A percentile compares a stretch with the other conserved stretches of the same genome.
phyloP scores from a whole-genome alignment of 345 rosid species.

The Microthlaspi erraticum region DNA sequence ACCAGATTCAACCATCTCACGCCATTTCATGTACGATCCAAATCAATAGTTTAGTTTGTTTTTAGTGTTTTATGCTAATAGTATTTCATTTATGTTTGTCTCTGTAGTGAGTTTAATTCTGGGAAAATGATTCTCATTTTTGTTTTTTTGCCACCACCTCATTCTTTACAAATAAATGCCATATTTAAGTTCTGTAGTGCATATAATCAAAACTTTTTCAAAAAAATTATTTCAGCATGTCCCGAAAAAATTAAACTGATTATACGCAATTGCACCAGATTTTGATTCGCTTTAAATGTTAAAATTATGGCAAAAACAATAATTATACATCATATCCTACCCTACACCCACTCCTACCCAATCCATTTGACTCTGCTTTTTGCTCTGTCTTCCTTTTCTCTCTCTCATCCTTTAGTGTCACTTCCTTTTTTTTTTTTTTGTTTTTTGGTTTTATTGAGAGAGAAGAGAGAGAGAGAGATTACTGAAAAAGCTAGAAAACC shows the following conservation, averaged over 20 bases:
- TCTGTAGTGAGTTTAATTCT: too few species aligned
- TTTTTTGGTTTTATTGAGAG: constrained; percentile 8
- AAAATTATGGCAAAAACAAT: background rate
- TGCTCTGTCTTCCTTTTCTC: constrained; percentile 2
- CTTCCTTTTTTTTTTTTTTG: background rate
- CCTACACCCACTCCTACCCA: constrained; percentile 43
- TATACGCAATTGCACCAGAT: constrained; percentile 19
- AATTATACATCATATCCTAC: constrained; percentile 25
- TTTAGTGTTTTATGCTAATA: too few species aligned
- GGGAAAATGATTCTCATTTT: too few species aligned
- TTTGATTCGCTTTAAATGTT: constrained; percentile 12
- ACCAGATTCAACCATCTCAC: too few species aligned
- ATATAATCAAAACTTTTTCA: too few species aligned
- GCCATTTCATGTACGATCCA: too few species aligned
- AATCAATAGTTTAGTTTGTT: too few species aligned
- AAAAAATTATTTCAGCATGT: background rate
- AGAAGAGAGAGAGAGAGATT: constrained; percentile 20
- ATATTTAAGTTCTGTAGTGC: too few species aligned
- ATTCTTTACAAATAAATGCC: too few species aligned
- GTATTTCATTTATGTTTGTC: too few species aligned
- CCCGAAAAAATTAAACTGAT: background rate
- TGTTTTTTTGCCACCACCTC: too few species aligned
- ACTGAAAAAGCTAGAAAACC: background rate
- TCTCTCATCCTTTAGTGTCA: constrained; percentile 42
- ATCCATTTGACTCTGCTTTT: constrained; percentile 39